These are phyloP conservation scores for Cardamine occulta DNA, from an alignment of 345 rosid genomes.

Conservation along the genomic window DNA sequence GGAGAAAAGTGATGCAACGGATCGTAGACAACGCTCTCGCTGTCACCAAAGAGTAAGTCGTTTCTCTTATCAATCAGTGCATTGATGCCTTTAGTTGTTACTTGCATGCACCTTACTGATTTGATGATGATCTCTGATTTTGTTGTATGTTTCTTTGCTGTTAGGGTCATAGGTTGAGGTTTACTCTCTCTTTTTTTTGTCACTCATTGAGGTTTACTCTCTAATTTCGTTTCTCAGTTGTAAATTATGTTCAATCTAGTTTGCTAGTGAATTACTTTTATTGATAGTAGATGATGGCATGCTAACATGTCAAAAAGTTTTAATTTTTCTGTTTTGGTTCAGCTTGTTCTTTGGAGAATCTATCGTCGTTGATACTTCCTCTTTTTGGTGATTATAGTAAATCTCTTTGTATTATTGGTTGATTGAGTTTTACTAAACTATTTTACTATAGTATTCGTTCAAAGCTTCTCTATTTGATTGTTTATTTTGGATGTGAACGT, in stretches of 20 bases:
- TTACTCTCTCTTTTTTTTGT: too few species aligned
- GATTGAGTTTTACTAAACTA: background rate
- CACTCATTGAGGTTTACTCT: too few species aligned
- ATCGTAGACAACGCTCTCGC: slow-evolving; percentile 88
- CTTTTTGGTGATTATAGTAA: background rate
- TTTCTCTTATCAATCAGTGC: slow-evolving; percentile 27
- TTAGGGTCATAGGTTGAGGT: too few species aligned
- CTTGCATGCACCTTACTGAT: background rate
- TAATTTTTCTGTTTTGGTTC: background rate
- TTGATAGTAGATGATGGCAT: too few species aligned
- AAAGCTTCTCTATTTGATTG: slow-evolving; percentile 4
- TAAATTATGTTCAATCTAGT: too few species aligned
- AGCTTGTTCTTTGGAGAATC: background rate
- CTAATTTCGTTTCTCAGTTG: too few species aligned
- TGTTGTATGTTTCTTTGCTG: background rate
- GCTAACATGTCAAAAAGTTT: too few species aligned
- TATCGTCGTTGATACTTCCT: too few species aligned
- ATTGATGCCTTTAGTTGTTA: background rate
- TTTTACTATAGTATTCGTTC: background rate
- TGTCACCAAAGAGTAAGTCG: slow-evolving; percentile 81
- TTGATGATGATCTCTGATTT: background rate
- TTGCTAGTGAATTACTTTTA: too few species aligned
- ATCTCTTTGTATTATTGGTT: slow-evolving; percentile 5
- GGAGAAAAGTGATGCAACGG: slow-evolving; percentile 61
- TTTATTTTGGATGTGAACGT: slow-evolving; percentile 4